phyloP scores from a whole-genome alignment of 1,284 basidiomycete genomes.

The Cutaneotrichosporon sp. region DNA sequence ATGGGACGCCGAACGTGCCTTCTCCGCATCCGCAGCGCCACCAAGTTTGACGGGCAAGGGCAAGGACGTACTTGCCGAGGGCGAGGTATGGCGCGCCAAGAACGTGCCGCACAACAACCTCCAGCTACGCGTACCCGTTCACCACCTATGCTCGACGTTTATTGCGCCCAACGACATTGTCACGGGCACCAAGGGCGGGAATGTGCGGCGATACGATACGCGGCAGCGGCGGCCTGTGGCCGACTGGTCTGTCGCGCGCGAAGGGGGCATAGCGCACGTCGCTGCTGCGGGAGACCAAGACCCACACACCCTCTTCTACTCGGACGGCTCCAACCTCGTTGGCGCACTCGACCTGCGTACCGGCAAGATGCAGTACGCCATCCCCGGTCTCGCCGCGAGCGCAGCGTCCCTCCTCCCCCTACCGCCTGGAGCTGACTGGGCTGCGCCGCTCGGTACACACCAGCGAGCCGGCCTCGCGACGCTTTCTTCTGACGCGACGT shows the following conservation, averaged over 20 bases:
- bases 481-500: constrained; percentile 44
- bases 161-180: constrained; percentile 52
- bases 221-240: constrained; percentile 60
- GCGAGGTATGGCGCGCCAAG: constrained; percentile 48
- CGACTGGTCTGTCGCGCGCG: constrained; percentile 45
- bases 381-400: constrained; percentile 50
- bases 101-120: constrained; percentile 64
- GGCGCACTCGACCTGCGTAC: constrained; percentile 69
- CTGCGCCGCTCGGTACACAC: neutral
- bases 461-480: constrained; percentile 29
- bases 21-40: constrained; percentile 35
- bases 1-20: constrained; percentile 70
- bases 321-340: constrained; percentile 65
- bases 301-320: constrained; percentile 60
- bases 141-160: constrained; percentile 61
- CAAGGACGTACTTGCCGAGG: constrained; percentile 62
- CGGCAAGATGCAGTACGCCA: constrained; percentile 64
- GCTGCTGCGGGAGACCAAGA: neutral
- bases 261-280: constrained; percentile 56
- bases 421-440: constrained; percentile 10
- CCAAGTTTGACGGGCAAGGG: neutral
- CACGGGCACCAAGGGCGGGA: constrained; percentile 70
- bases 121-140: constrained; percentile 71
- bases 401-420: constrained; percentile 36
- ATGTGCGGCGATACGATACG: constrained; percentile 73